Evolutionary conservation across 2,329 filamentous ascomycete genomes (phyloP), one percentile per base, ranked within the genome.

Genomic region (Byssochlamys sp.): DNA sequence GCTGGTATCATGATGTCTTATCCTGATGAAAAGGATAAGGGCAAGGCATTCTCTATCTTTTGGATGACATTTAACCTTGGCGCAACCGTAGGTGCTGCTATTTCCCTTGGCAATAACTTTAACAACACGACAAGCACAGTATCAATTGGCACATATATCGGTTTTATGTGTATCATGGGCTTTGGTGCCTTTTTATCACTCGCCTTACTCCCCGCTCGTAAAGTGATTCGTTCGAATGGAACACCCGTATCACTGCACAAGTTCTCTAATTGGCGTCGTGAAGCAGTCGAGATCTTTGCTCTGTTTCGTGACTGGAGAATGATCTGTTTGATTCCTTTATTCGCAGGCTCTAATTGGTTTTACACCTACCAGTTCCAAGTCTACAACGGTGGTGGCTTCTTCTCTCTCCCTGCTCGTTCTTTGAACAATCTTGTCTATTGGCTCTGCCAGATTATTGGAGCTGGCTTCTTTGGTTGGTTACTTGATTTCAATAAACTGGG

Each of bases 361-460:
- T 82, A 82, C 67, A 79, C 78, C 50, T 83, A 83, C 65, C 80
- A 83, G 65, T 79, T 80, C 60, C 81, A 82, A 65, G 71, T 73
- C 59, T 79, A 82, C 67, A 84, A 84, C 68, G 78, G 77, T 10
- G 72, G 75, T 58, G 77, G 77, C 33, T 84, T 83, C 71, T 79
- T 80, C 63, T n/a, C n/a, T n/a, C 78, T 81, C 57, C 78, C 81
- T 57, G 78, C 79, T 2, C 79, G 80, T n/a, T 78, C 80, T 2
- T 76, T 83, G 52, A 82, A 83, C 66, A 77, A 77, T 56, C 71
- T 79, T 1, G 68, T 83, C 27, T 82, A 83, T 70, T 83, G 80
- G 79, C 74, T 82, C 10, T 77, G 80, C 3, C 80, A 83, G 69
- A 82, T 83, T 71, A 61, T 81, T n/a, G 79, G 80, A 9, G 79